A percentile compares a stretch with the other conserved stretches of the same genome.
phyloP scores from a whole-genome alignment of 495 filamentous ascomycete species.

The Aspergillus wentii region DNA sequence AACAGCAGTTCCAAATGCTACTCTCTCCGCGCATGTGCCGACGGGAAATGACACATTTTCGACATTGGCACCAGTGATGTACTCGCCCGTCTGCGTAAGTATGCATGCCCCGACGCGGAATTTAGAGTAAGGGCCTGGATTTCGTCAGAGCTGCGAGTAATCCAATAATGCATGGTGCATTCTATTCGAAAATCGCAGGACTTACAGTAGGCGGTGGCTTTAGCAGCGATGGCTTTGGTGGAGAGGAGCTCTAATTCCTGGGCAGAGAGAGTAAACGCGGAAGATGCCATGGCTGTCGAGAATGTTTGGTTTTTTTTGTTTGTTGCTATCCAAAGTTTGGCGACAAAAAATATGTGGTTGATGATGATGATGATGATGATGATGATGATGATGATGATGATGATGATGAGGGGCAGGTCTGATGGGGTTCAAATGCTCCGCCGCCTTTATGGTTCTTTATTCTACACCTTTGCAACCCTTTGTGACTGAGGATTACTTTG shows the following conservation, averaged over 20 bases:
- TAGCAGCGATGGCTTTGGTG: conserved; percentile 56
- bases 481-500: no score
- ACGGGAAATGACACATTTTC: conserved; percentile 94
- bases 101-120: conserved; percentile 88
- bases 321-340: no score
- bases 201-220: conserved; percentile 72
- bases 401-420: no score
- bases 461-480: no score
- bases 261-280: conserved; percentile 43
- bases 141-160: no score
- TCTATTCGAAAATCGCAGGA: no score
- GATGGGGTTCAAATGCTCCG: no score
- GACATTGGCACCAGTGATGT: conserved; percentile 77
- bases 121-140: conserved; percentile 75
- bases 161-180: no score
- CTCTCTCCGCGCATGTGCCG: conserved; percentile 88
- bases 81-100: conserved; percentile 58
- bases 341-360: no score
- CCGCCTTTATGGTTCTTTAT: no score
- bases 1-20: conserved; percentile 78
- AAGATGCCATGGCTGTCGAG: conserved; percentile 15
- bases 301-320: conserved; percentile 1
- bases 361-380: no score
- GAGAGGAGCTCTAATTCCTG: conserved; percentile 59
- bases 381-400: no score